These are phyloP conservation scores for Taiozyma onychis DNA, from an alignment of 1,139 yeast species.

Conservation along the genomic window DNA sequence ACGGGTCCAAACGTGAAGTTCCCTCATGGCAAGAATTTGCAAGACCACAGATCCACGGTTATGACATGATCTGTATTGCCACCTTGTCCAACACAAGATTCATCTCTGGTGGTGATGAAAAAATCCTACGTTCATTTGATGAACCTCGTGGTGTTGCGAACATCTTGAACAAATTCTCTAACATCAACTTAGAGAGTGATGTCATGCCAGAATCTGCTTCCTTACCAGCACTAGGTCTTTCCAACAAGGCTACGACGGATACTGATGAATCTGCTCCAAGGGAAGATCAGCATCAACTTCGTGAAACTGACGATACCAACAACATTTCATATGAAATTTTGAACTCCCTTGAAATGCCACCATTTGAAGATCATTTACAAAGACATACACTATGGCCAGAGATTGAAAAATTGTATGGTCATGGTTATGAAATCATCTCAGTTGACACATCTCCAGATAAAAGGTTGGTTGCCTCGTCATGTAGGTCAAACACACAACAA, in stretches of 20 bases:
- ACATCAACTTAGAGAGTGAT: slow-evolving; percentile 29
- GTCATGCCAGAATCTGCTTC: slow-evolving; percentile 66
- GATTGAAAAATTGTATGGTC: slow-evolving; percentile 89
- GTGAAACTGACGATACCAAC: slow-evolving; percentile 35
- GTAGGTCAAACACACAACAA: slow-evolving; percentile 75
- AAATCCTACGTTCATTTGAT: slow-evolving; percentile 82
- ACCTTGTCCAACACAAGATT: slow-evolving; percentile 56
- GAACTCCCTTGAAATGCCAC: slow-evolving; percentile 50
- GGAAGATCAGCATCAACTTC: slow-evolving; percentile 31
- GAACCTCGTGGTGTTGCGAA: slow-evolving; percentile 78
- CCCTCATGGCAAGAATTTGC: slow-evolving; percentile 84
- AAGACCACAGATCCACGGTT: slow-evolving; percentile 97
- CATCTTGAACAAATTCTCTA: slow-evolving; percentile 52
- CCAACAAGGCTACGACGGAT: slow-evolving; percentile 75
- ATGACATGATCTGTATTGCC: slow-evolving; percentile 86
- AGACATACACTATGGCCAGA: slow-evolving; percentile 95
- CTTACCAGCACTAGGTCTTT: slow-evolving; percentile 88
- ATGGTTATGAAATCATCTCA: slow-evolving; percentile 89
- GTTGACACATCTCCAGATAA: slow-evolving; percentile 67
- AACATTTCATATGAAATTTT: slow-evolving; percentile 41
- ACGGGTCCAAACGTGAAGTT: slow-evolving; percentile 25
- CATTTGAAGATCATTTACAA: slow-evolving; percentile 85
- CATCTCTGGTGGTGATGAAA: slow-evolving; percentile 96
- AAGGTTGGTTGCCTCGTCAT: slow-evolving; percentile 78
- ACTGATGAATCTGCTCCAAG: slow-evolving; percentile 35